Percentiles rank a stretch among this genome's conserved stretches.
Evolutionary conservation across 164 flowering plant species (phyloP).

Genomic region (Berberis vulgaris): DNA sequence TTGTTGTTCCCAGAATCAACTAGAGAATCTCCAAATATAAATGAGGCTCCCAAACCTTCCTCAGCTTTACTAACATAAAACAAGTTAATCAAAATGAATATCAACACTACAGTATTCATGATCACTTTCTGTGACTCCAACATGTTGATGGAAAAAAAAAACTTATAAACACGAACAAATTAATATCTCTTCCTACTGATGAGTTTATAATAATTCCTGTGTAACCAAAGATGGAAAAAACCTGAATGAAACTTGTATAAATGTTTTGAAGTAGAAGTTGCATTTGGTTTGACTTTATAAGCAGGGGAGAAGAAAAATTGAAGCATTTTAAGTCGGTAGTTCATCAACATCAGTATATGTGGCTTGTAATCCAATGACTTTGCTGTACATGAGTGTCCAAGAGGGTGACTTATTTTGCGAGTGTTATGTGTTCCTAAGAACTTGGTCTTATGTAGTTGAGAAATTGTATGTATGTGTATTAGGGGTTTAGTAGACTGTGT

Average conservation of each 20-base stretch:
- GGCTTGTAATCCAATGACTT: constrained; percentile 10
- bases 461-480: too few species aligned
- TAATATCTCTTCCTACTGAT: background rate
- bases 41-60: constrained; percentile 55
- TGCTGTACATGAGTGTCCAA: constrained; percentile 1
- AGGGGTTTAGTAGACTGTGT: too few species aligned
- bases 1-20: constrained; percentile 96
- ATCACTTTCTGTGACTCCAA: constrained; percentile 11
- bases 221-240: background rate
- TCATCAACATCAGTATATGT: constrained; percentile 22
- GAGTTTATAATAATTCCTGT: constrained; percentile 6
- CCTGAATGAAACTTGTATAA: constrained; percentile 19
- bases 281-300: constrained; percentile 38
- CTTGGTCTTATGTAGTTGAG: too few species aligned
- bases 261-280: constrained; percentile 14
- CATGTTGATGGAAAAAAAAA: background rate
- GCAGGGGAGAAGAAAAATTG: background rate
- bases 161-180: background rate
- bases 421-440: background rate
- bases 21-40: constrained; percentile 85
- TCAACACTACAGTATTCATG: constrained; percentile 14
- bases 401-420: background rate
- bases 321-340: constrained; percentile 25
- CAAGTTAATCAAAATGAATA: constrained; percentile 11
- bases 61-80: constrained; percentile 14